Percentiles rank a stretch among this genome's conserved stretches.
These are phyloP conservation scores for Cyclotella sp. DNA, from an alignment of 108 stramenopile species.

Conservation along the genomic window DNA sequence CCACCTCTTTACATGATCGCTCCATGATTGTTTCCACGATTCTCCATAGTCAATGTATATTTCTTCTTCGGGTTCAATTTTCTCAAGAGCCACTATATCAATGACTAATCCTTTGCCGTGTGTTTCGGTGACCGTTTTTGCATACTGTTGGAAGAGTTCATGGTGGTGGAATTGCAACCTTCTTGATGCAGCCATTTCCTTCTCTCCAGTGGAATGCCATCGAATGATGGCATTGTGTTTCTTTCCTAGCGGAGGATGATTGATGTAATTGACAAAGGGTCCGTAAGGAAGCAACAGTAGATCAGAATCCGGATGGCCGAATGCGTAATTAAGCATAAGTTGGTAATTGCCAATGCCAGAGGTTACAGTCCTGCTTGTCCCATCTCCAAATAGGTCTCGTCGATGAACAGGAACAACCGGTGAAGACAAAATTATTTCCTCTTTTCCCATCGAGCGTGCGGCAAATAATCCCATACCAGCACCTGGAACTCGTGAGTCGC, in stretches of 20 bases:
- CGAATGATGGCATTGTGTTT: slow-evolving; percentile 37
- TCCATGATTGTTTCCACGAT: slow-evolving; percentile 51
- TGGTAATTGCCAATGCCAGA: slow-evolving; percentile 28
- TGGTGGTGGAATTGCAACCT: slow-evolving; percentile 39
- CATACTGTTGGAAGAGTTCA: slow-evolving; percentile 29
- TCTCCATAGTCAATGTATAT: slow-evolving; percentile 69
- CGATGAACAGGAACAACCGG: slow-evolving; percentile 1
- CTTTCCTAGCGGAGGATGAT: slow-evolving; percentile 26
- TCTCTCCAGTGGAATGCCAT: slow-evolving; percentile 28
- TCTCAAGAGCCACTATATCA: slow-evolving; percentile 57
- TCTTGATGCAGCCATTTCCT: slow-evolving; percentile 17
- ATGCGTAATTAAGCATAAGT: slow-evolving; percentile 44
- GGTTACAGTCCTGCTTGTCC: slow-evolving; percentile 10
- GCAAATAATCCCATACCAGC: slow-evolving; percentile 23
- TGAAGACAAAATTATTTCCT: slow-evolving; percentile 35
- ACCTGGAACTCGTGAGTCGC: slow-evolving; percentile 8
- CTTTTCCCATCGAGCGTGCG: neutral
- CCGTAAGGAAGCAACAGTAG: slow-evolving; percentile 39
- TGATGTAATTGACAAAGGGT: slow-evolving; percentile 36
- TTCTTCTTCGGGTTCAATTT: slow-evolving; percentile 60
- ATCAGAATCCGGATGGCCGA: slow-evolving; percentile 41
- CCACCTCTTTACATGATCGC: slow-evolving; percentile 43
- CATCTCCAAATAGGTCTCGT: slow-evolving; percentile 11
- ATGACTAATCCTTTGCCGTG: slow-evolving; percentile 56
- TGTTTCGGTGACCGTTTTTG: slow-evolving; percentile 24